Evolutionary conservation across 306 rosid genomes (phyloP), one percentile per base, ranked within the genome.

Genomic region (Astragalus membranaceus): DNA sequence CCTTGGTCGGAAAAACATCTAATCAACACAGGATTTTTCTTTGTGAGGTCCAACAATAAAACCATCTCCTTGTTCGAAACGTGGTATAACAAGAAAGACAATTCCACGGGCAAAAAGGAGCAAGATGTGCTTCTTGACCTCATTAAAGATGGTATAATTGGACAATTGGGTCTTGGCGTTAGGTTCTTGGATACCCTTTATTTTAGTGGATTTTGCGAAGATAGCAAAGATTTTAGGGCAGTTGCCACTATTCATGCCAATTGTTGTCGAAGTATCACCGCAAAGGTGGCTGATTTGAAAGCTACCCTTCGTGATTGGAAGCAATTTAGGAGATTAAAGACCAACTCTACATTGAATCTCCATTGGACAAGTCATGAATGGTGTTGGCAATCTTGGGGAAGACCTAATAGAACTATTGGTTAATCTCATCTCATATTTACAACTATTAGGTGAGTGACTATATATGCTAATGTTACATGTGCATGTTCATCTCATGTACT

Each of bases 141-240:
- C 1, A 59, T 85, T 11, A 39, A 11, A 13, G 54, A 64, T 0
- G 96, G 92, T 0, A 73, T 90, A 0, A 55, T 80, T 4, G 36
- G 13, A 10, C 11, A 74, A 5, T 69, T 93, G 5, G 81, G 85
- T 3, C 87, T 93, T 29, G 82, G 47, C 70, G 88, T 90, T 10
- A 82, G 88, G 82, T 93, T 90, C 16, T 62, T 93, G 65, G 80
- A 88, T 47, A 93, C 96, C 9, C 74, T 81, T 8, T 82, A 85
- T 74, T 93, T 93, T 41, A 93, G 97, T 57, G 96, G 97, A 5
- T 93, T 90, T 80, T 93, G 98, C 59, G 76, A 87, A 60, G 86
- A 85, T n/a, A 93, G 94, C 26, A 85, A 20, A 8, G 90, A 90
- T 67, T 73, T 90, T 10, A 33, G 73, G 68, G 79, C 5, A 1